A percentile compares a stretch with the other conserved stretches of the same genome.
Conservation (phyloP, 2,329 filamentous ascomycete species). For the Macrophomina tecta region DNA sequence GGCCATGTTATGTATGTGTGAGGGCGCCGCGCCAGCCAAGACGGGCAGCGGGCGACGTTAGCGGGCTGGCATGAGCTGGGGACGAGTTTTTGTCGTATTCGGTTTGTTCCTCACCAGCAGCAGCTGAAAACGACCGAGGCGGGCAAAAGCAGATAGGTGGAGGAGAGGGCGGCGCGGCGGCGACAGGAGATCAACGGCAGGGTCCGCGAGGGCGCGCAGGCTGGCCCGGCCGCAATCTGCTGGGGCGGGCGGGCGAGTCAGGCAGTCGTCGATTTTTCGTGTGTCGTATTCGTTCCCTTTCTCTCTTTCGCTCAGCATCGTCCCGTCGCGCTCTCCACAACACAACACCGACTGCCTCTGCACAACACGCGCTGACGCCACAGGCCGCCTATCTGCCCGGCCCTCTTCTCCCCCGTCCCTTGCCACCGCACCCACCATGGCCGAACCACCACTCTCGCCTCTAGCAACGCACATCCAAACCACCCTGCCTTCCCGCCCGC, state of each 20-base stretch:
- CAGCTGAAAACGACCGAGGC: not conserved
- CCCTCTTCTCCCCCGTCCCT: not conserved
- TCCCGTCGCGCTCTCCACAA: too few species aligned
- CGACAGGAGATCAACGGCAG: not conserved
- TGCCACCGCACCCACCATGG: not conserved
- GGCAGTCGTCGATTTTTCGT: constrained; percentile 2
- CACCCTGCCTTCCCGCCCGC: constrained; percentile 20
- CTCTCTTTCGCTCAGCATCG: not conserved
- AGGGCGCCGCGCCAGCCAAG: not conserved
- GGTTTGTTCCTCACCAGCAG: not conserved
- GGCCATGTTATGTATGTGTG: constrained; percentile 9
- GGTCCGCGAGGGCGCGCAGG: not conserved
- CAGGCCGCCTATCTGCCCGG: not conserved
- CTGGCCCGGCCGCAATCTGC: not conserved
- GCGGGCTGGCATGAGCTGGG: not conserved
- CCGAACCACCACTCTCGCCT: constrained; percentile 40
- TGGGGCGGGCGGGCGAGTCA: not conserved
- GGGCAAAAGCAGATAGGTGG: not conserved
- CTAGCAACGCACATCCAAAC: constrained; percentile 48
- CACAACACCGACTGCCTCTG: not conserved
- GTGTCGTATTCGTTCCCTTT: constrained; percentile 9
- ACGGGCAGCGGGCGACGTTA: constrained; percentile 1
- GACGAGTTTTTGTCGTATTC: constrained; percentile 5
- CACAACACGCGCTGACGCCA: not conserved
- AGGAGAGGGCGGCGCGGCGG: not conserved